These are phyloP conservation scores for Fagus sylvatica DNA, from an alignment of 306 rosid species.

Conservation along the genomic window DNA sequence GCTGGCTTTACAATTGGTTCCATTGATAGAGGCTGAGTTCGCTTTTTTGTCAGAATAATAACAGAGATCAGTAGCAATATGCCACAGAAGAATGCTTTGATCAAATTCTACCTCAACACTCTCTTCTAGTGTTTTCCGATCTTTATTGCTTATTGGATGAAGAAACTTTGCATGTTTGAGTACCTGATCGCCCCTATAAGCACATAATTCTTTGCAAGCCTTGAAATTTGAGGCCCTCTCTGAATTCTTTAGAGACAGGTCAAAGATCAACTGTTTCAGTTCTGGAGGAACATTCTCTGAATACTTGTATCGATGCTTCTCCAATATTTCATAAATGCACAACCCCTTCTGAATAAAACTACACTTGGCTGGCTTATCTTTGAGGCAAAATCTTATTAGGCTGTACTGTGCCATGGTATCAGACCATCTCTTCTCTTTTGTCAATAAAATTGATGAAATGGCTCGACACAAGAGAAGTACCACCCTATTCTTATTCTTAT, in stretches of 20 bases:
- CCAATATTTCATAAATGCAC: not conserved
- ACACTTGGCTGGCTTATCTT: not conserved
- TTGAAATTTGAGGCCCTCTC: too few relatives aligned
- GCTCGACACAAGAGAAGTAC: not conserved
- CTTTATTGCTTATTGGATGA: not conserved
- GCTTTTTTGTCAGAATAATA: not conserved
- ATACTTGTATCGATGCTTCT: constrained; percentile 8
- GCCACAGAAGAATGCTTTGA: constrained; percentile 34
- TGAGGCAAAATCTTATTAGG: constrained; percentile 8
- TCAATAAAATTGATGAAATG: not conserved
- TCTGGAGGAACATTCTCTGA: not conserved
- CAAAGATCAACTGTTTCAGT: constrained; percentile 18
- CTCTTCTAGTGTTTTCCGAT: not conserved
- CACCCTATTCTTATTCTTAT: too few relatives aligned
- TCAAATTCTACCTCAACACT: constrained; percentile 15
- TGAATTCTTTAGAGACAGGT: too few relatives aligned
- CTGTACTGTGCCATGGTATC: constrained; percentile 33
- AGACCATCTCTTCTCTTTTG: constrained; percentile 28
- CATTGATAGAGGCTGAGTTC: not conserved
- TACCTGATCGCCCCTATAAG: not conserved
- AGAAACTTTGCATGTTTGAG: not conserved
- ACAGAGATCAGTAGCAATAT: constrained; percentile 28
- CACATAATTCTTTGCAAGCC: not conserved
- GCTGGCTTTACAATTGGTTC: not conserved
- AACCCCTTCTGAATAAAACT: not conserved